Evolutionary conservation across 805 yeast genomes (phyloP), one percentile per base, ranked within the genome.

Genomic region (Hanseniaspora jakobsenii): DNA sequence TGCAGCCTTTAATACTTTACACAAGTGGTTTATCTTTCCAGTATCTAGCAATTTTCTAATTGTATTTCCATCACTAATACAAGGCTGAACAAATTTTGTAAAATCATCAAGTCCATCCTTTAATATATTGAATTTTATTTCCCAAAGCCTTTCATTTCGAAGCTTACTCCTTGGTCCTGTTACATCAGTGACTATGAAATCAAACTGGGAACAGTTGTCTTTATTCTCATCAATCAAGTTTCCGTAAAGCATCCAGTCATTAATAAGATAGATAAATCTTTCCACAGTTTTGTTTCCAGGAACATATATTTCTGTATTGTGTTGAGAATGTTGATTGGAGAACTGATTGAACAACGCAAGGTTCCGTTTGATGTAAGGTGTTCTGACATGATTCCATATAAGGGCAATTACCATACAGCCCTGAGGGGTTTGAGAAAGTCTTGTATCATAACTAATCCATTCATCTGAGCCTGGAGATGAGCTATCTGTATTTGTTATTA

Each of bases 11-110:
- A 30, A 21, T 2, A 46, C 7, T 3, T 30, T n/a, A 31, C 36
- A 66, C 2, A 89, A 78, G 53, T 84, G 82, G 46, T 86, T 63
- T 52, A 78, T 78, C 60, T 85, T 87, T 1, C 99, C 99, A 0
- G 95, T 83, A 40, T 77, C 65, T 19, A 89, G 63, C 0, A 89
- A 69, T 58, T 80, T 79, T 38, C 70, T 68, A 13, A 59, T 35
- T 16, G 56, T 38, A 16, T 42, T 48, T 21, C 38, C 36, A 14
- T 45, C 44, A 17, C 24, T 29, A 81, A 6, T 77, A 56, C 2
- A 67, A 71, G 21, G 64, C 65, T 30, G 66, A 61, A 6, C 66
- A 61, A 48, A 89, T 74, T 50, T 42, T 2, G 22, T 35, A 14
- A 78, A 85, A 44, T 71, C 69, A 4, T 89, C 75, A 29, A 86